Percentiles rank a stretch among this genome's conserved stretches.
Conservation (phyloP, 1,139 yeast species). For the Magnusiomyces sp. region DNA sequence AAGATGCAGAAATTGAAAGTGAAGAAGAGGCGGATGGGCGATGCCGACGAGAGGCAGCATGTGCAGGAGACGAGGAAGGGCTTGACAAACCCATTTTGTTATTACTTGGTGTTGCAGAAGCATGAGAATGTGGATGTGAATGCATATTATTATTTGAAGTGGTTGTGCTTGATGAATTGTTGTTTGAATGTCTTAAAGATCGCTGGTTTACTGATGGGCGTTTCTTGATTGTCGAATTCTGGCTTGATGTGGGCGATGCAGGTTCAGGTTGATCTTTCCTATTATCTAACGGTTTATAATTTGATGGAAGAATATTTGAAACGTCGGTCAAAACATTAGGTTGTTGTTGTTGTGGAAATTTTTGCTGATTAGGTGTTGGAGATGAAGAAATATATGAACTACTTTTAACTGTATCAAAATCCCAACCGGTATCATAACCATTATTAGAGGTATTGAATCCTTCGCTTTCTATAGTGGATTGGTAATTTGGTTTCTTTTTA, state of each 20-base stretch:
- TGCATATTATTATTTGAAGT: too few relatives aligned
- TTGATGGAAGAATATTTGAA: too few relatives aligned
- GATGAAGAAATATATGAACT: not conserved
- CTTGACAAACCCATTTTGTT: not conserved
- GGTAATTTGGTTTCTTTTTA: constrained; percentile 15
- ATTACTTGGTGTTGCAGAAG: not conserved
- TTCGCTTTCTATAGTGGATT: constrained; percentile 16
- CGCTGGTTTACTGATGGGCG: too few relatives aligned
- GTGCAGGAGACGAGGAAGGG: not conserved
- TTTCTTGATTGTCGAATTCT: not conserved
- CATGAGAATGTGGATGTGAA: too few relatives aligned
- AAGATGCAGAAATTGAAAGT: not conserved
- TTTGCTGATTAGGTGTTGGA: not conserved
- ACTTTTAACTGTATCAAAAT: constrained; percentile 32
- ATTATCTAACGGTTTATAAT: not conserved
- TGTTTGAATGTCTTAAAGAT: too few relatives aligned
- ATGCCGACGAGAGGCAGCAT: not conserved
- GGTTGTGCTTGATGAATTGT: not conserved
- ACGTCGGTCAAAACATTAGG: not conserved
- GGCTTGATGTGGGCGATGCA: not conserved
- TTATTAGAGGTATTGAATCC: constrained; percentile 5
- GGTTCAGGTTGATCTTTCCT: not conserved
- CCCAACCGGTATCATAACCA: constrained; percentile 33
- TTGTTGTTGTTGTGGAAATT: not conserved
- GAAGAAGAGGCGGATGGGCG: constrained; percentile 2